Base-by-base conservation (phyloP, 805 yeast genomes). In the Monosporozyma solicola region DNA sequence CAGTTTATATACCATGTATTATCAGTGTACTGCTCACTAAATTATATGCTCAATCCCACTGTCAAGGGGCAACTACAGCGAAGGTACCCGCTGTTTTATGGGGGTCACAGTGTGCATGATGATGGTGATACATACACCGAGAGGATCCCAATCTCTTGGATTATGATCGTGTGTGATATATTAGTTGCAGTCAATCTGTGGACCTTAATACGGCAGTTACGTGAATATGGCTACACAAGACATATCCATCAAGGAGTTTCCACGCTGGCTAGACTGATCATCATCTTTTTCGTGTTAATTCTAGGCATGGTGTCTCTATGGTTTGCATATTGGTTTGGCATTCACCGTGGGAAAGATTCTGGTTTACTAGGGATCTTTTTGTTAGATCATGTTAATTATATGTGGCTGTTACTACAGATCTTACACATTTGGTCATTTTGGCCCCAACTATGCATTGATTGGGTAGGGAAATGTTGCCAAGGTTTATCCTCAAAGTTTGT, bases 381-480 rank as follows among this genome's bases (percentile, higher is more conserved):
- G 29, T 55, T 78, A 22, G 83, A 79, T 55, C 63, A 72, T 33
- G 55, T 74, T 3, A 77, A 76, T 51, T 69, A 56, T 46, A 10
- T 74, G 3, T 76, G 79, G 80, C 53, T 73, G 0, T 43, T 66
- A 0, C 66, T 68, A 10, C 66, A 67, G 37, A 7, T 63, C 9
- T 31, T 66, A 0, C 56, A 57, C 1, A 37, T 64, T 1, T 43
- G 70, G 25, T 67, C 67, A 50, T 61, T 68, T 44, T 29, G 70
- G 3, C 81, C 83, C 0, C 81, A 77, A 49, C 48, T 74, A 2
- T 58, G 68, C 9, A 55, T 74, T 51, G 75, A 74, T 56, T 73
- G 72, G 72, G 59, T 71, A 62, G 71, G 68, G 13, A 48, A 54
- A 41, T 65, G 65, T 22, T 66, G 69, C n/a, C 48, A 52, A 24